Evolutionary conservation across 139 green algal genomes (phyloP), one percentile per base, ranked within the genome.

Genomic region (Tetradesmus lagerheimii): DNA sequence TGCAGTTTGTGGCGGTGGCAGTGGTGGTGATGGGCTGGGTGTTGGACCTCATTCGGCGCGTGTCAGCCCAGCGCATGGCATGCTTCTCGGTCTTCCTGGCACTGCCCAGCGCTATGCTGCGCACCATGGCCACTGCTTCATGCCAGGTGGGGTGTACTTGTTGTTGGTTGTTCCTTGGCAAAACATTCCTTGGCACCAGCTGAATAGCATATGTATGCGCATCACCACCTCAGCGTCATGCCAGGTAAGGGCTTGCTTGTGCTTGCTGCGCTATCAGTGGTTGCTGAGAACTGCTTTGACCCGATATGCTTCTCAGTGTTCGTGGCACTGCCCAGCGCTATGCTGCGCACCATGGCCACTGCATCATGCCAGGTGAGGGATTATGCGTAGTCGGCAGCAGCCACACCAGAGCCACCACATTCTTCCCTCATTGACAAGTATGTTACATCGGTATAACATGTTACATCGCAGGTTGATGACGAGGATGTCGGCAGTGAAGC

Each of bases 81-180:
- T 80, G 83, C 64, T 80, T 80, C 38, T 57, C 41, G 27, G 87
- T 90, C 45, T 86, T 90, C 27, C 50, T 90, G 15, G 77, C 87
- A n/a, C 77, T 90, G 27, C 87, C 87, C 12, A 81, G 35, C 37
- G 77, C 87, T 25, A 90, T 77, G 15, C 50, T 90, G 37, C 76
- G 87, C 23, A 66, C 27, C 50, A 90, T 90, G 87, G 78, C 87
- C 11, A 86, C 35, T 23, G 50, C 35, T 6, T 53, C 83, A 0
- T 88, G 83, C 37, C 57, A 62, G 83, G 83, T 88, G 34, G 31
- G 66, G 4, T 23, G 47, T 20, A 62, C 43, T 50, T 50, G 43
- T 8, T 50, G 43, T n/a, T n/a, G n/a, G n/a, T n/a, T n/a, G n/a
- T n/a, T n/a, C n/a, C n/a, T n/a, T n/a, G n/a, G n/a, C n/a, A n/a